Evolutionary conservation across 2,329 filamentous ascomycete species (phyloP), one percentile per base, ranked within the genome.

Genomic region (Aspergillus latus): DNA sequence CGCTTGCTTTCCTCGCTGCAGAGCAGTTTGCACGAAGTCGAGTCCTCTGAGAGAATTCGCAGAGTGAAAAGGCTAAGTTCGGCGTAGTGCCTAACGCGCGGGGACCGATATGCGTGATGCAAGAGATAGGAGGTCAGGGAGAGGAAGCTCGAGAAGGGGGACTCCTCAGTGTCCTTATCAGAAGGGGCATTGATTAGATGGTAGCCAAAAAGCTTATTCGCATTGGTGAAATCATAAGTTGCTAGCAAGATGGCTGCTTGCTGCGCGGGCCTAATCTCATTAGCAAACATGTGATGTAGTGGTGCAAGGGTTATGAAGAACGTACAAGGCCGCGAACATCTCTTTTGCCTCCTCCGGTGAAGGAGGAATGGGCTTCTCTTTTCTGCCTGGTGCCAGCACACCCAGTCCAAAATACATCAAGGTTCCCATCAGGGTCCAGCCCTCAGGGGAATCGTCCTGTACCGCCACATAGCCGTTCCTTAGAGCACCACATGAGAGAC

Each of bases 151-250:
- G 88, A 85, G 60, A 99, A 87, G 0, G 92, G 89, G 1, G 87
- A 83, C 66, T 93, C 87, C 45, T 84, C 80, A 42, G 80, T 84
- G 64, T 87, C 87, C 48, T 74, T 75, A 28, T 86, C 84, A 1
- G 85, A 74, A 5, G 82, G 68, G 26, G 85, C 70, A 2, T 84
- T 87, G 50, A 96, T 84, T 43, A 99, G 76, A 65, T 88, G 92
- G 71, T 90, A 88, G 72, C 90, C 93, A 74, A 99, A 97, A 7
- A 97, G 81, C 74, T 97, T 97, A 78, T 97, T 99, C 34, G 92
- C 89, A 68, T 96, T 89, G 2, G 87, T 86, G 70, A 97, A 97
- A 71, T 97, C 94, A 71, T 97, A 99, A 0, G 90, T 88, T 0
- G 91, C 87, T 34, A 99, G 81, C 3, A 97, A 76, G 2, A 95